phyloP scores from a whole-genome alignment of 495 filamentous ascomycete genomes.

The Tuber microsphaerosporum region DNA sequence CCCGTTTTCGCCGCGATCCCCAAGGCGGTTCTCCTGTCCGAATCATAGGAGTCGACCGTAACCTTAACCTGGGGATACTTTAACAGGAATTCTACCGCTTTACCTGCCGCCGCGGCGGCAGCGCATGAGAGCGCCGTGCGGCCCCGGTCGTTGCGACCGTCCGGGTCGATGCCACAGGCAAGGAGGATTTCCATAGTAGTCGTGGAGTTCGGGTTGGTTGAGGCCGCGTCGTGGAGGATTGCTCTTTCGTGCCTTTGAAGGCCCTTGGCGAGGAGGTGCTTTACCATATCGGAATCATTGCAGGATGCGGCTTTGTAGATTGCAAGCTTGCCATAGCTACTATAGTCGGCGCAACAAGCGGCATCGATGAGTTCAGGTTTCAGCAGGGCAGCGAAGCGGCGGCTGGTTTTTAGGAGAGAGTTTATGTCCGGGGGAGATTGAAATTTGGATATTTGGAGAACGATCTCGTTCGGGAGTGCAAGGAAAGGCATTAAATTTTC shows the following conservation, averaged over 20 bases:
- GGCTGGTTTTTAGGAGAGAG: slow-evolving; percentile 16
- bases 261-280: background rate
- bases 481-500: background rate
- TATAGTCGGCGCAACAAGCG: background rate
- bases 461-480: slow-evolving; percentile 1
- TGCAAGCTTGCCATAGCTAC: background rate
- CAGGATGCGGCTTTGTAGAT: background rate
- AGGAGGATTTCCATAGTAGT: background rate
- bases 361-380: slow-evolving; percentile 7
- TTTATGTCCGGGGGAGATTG: slow-evolving; percentile 7
- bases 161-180: background rate
- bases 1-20: slow-evolving; percentile 33
- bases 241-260: background rate
- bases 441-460: slow-evolving; percentile 3
- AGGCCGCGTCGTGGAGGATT: background rate
- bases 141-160: background rate
- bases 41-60: slow-evolving; percentile 19
- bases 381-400: slow-evolving; percentile 11
- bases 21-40: slow-evolving; percentile 37
- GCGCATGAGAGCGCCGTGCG: slow-evolving; percentile 1
- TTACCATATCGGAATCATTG: background rate
- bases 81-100: background rate
- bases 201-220: background rate
- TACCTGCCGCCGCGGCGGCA: background rate
- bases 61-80: background rate